Conservation (phyloP, 1,139 yeast species). For the Kodamaea ohmeri region DNA sequence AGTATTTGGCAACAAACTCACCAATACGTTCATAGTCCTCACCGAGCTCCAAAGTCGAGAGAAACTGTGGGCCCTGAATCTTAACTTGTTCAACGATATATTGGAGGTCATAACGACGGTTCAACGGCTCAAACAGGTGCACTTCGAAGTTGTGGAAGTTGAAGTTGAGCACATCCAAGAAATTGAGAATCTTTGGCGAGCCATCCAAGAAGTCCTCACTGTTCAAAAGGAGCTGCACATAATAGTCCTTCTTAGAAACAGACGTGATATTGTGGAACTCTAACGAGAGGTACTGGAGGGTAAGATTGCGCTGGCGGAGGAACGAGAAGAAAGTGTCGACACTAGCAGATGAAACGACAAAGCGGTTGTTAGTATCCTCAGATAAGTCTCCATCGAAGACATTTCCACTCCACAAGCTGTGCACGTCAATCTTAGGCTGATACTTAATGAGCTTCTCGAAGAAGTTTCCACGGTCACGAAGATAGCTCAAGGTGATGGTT, state of each 20-base stretch:
- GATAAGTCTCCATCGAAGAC: conserved; percentile 42
- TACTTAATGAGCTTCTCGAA: conserved; percentile 50
- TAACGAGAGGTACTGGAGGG: conserved; percentile 66
- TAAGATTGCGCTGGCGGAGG: conserved; percentile 56
- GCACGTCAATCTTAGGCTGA: conserved; percentile 53
- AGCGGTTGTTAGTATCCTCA: conserved; percentile 24
- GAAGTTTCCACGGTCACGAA: conserved; percentile 47
- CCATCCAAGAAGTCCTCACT: conserved; percentile 46
- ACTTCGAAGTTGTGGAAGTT: conserved; percentile 41
- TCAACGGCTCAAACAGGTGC: conserved; percentile 40
- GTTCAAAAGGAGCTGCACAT: conserved; percentile 52
- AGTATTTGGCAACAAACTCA: conserved; percentile 40
- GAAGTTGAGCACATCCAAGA: conserved; percentile 67
- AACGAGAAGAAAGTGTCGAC: conserved; percentile 60
- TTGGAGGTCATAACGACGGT: conserved; percentile 32
- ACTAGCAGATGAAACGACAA: conserved; percentile 34
- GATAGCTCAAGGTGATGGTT: conserved; percentile 45
- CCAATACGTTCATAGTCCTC: conserved; percentile 27
- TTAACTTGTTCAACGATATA: conserved; percentile 27
- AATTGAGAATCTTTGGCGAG: conserved; percentile 62
- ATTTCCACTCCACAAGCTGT: conserved; percentile 51
- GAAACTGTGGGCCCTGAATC: conserved; percentile 21
- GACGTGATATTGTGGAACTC: conserved; percentile 70
- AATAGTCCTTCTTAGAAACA: conserved; percentile 51
- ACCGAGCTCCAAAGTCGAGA: conserved; percentile 5